Conservation (phyloP, 2,329 filamentous ascomycete genomes). For the Dichotomopilus funicola region DNA sequence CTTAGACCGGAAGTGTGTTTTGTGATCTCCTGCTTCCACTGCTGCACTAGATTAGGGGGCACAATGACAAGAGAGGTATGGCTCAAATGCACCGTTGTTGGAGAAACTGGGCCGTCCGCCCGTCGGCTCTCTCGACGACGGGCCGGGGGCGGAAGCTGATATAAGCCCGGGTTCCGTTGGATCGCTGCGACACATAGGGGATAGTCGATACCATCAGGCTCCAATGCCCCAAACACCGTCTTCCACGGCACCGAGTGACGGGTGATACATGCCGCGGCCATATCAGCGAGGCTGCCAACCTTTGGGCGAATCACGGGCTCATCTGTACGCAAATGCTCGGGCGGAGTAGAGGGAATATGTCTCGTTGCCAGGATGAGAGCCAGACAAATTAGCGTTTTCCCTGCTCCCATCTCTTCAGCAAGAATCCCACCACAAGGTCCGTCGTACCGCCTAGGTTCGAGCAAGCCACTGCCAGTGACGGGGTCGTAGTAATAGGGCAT, state of each 20-base stretch:
- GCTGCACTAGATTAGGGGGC: constrained; percentile 73
- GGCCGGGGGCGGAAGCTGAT: constrained; percentile 46
- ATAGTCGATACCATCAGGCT: constrained; percentile 43
- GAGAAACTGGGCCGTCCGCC: constrained; percentile 21
- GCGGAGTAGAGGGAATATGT: constrained; percentile 58
- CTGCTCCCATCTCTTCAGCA: constrained; percentile 73
- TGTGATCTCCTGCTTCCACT: constrained; percentile 75
- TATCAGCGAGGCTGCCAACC: constrained; percentile 62
- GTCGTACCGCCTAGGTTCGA: constrained; percentile 67
- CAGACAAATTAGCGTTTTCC: constrained; percentile 85
- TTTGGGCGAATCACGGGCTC: constrained; percentile 35
- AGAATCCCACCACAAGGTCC: constrained; percentile 68
- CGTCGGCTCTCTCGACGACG: constrained; percentile 35
- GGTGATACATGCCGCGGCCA: constrained; percentile 66
- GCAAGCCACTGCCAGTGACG: constrained; percentile 54
- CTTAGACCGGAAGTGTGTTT: constrained; percentile 67
- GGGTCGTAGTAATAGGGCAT: constrained; percentile 63
- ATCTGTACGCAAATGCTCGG: constrained; percentile 49
- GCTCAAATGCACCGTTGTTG: constrained; percentile 55
- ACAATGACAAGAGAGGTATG: constrained; percentile 71
- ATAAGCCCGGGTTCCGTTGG: constrained; percentile 50
- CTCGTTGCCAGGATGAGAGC: constrained; percentile 70
- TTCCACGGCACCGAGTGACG: constrained; percentile 66
- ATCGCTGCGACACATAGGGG: constrained; percentile 51
- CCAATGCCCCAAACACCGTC: constrained; percentile 50